A percentile compares a stretch with the other conserved stretches of the same genome.
phyloP scores from a whole-genome alignment of 2,329 filamentous ascomycete genomes.

The Alternaria angustiovoidea region DNA sequence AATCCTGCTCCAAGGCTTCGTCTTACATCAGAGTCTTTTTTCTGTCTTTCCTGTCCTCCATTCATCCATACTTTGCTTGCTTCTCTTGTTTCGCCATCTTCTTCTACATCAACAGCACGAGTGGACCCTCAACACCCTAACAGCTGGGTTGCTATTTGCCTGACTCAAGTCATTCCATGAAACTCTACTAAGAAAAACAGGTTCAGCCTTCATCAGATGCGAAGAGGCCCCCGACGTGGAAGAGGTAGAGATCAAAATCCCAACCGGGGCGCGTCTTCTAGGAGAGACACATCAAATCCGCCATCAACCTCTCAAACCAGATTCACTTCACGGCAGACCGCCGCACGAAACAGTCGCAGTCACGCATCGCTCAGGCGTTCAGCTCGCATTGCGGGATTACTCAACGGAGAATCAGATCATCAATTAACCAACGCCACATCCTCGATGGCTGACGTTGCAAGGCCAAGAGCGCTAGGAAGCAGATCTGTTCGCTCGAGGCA shows the following conservation, averaged over 20 bases:
- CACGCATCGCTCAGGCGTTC: slow-evolving; percentile 42
- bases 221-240: slow-evolving; percentile 46
- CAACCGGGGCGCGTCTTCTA: slow-evolving; percentile 35
- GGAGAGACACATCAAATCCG: slow-evolving; percentile 36
- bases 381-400: slow-evolving; percentile 42
- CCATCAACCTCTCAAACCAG: slow-evolving; percentile 19
- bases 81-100: neutral
- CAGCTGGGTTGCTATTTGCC: slow-evolving; percentile 34
- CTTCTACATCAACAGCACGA: slow-evolving; percentile 10
- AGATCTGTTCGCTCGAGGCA: slow-evolving; percentile 43
- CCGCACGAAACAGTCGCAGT: slow-evolving; percentile 26
- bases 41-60: slow-evolving; percentile 12
- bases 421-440: slow-evolving; percentile 25
- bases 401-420: slow-evolving; percentile 36
- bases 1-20: slow-evolving; percentile 19
- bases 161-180: slow-evolving; percentile 20
- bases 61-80: slow-evolving; percentile 7
- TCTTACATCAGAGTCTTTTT: slow-evolving; percentile 25
- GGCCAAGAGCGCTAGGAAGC: slow-evolving; percentile 44
- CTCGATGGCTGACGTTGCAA: slow-evolving; percentile 51
- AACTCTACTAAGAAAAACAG: slow-evolving; percentile 41
- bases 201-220: slow-evolving; percentile 47
- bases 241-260: slow-evolving; percentile 47
- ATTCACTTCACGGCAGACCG: slow-evolving; percentile 24
- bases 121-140: slow-evolving; percentile 28